These are phyloP conservation scores for Alternaria tenuissima DNA, from an alignment of 2,329 filamentous ascomycete species.

Conservation along the genomic window DNA sequence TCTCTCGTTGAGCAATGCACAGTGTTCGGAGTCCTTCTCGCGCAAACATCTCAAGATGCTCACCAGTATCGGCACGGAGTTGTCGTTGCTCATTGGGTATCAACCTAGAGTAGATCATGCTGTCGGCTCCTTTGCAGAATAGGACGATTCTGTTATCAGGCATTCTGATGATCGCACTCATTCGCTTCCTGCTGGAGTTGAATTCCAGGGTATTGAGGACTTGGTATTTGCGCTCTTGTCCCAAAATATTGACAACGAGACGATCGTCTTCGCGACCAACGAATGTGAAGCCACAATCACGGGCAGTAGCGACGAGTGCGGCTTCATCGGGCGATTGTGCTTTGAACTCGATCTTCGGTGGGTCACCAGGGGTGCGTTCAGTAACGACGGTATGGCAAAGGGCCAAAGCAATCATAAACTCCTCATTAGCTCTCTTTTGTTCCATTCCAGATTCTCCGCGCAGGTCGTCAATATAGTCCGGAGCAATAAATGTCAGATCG, in stretches of 20 bases:
- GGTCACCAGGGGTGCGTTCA: slow-evolving; percentile 87
- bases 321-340: slow-evolving; percentile 97
- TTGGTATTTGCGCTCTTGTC: slow-evolving; percentile 82
- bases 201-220: slow-evolving; percentile 97
- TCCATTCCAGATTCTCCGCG: slow-evolving; percentile 77
- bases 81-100: slow-evolving; percentile 85
- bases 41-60: slow-evolving; percentile 97
- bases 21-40: slow-evolving; percentile 93
- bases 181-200: slow-evolving; percentile 94
- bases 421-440: slow-evolving; percentile 79
- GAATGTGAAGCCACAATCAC: slow-evolving; percentile 94
- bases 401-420: slow-evolving; percentile 93
- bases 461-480: slow-evolving; percentile 86
- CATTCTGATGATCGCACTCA: slow-evolving; percentile 97
- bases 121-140: slow-evolving; percentile 97
- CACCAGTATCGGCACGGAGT: slow-evolving; percentile 81
- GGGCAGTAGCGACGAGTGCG: slow-evolving; percentile 89
- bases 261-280: slow-evolving; percentile 81
- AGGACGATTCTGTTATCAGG: slow-evolving; percentile 87
- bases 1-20: slow-evolving; percentile 85
- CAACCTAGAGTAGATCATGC: slow-evolving; percentile 92
- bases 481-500: slow-evolving; percentile 88
- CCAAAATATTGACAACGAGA: slow-evolving; percentile 85
- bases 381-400: slow-evolving; percentile 98
- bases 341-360: slow-evolving; percentile 91